Evolutionary conservation across 495 filamentous ascomycete genomes (phyloP).

Genomic region (Podospora bellae-mahoneyi): DNA sequence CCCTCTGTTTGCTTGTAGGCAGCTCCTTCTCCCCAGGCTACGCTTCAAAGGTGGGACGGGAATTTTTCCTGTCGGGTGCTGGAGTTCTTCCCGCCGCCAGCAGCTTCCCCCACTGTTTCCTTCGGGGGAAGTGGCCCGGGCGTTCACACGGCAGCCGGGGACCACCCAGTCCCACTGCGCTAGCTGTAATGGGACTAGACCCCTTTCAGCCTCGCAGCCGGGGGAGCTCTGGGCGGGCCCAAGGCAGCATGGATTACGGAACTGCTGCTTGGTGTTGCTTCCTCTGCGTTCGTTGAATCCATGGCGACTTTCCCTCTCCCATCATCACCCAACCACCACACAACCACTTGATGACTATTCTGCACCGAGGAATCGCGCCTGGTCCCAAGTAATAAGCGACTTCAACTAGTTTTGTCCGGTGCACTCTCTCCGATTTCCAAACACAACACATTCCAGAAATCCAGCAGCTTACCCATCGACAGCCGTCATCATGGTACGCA

Average conservation of each 20-base stretch:
- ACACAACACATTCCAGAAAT: not conserved
- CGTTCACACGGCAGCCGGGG: constrained; percentile 7
- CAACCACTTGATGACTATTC: constrained; percentile 14
- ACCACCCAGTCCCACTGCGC: not conserved
- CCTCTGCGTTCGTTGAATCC: constrained; percentile 16
- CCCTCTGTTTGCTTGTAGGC: constrained; percentile 25
- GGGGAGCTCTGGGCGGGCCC: constrained; percentile 25
- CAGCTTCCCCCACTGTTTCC: constrained; percentile 5
- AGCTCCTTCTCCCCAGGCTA: constrained; percentile 25
- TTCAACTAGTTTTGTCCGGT: not conserved
- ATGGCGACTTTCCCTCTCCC: constrained; percentile 13
- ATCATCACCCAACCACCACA: constrained; percentile 18
- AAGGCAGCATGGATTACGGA: constrained; percentile 42
- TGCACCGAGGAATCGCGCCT: not conserved
- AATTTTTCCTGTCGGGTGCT: constrained; percentile 33
- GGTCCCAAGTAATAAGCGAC: not conserved
- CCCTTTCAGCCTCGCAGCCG: constrained; percentile 30
- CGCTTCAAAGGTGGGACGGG: constrained; percentile 29
- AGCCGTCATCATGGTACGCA: constrained; percentile 29
- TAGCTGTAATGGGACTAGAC: constrained; percentile 24
- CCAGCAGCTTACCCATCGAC: constrained; percentile 1
- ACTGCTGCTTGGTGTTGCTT: constrained; percentile 22
- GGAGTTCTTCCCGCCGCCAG: constrained; percentile 28
- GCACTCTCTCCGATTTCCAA: constrained; percentile 1
- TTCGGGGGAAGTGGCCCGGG: constrained; percentile 11